Evolutionary conservation across 805 yeast species (phyloP).

Genomic region (Teunomyces panamensis): DNA sequence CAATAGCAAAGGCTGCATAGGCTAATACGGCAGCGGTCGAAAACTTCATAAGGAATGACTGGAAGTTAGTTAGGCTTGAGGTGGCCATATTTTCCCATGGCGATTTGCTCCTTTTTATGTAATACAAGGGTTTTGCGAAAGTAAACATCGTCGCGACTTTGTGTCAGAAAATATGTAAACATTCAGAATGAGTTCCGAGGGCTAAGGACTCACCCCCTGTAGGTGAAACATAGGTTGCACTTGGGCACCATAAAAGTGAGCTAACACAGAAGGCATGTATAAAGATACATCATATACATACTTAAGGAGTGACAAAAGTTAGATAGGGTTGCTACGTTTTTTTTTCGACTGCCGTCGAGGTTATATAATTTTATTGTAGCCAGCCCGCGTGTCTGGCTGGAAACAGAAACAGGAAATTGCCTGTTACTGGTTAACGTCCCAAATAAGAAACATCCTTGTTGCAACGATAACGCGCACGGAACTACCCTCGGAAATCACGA

Average conservation of each 20-base stretch:
- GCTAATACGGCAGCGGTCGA: slow-evolving; percentile 17
- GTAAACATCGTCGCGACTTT: slow-evolving; percentile 2
- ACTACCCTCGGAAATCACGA: neutral
- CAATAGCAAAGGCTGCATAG: slow-evolving; percentile 16
- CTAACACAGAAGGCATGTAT: neutral
- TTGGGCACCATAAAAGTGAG: neutral
- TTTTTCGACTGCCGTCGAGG: neutral
- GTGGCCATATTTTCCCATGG: slow-evolving; percentile 1
- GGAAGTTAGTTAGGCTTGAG: slow-evolving; percentile 11
- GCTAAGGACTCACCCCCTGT: neutral
- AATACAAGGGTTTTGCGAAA: neutral
- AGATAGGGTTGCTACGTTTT: neutral
- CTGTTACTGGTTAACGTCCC: neutral
- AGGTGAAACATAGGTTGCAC: neutral
- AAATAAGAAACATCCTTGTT: neutral
- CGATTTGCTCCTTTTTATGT: neutral
- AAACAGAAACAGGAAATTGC: neutral
- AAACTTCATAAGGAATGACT: slow-evolving; percentile 21
- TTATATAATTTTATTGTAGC: neutral
- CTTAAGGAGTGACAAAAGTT: slow-evolving; percentile 3
- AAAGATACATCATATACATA: neutral
- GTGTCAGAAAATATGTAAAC: slow-evolving; percentile 1
- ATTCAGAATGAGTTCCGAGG: neutral
- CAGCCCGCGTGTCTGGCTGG: neutral
- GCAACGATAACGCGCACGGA: neutral